Evolutionary conservation across 305 asterid genomes (phyloP), one percentile per base, ranked within the genome.

Genomic region (Fraxinus ornus): DNA sequence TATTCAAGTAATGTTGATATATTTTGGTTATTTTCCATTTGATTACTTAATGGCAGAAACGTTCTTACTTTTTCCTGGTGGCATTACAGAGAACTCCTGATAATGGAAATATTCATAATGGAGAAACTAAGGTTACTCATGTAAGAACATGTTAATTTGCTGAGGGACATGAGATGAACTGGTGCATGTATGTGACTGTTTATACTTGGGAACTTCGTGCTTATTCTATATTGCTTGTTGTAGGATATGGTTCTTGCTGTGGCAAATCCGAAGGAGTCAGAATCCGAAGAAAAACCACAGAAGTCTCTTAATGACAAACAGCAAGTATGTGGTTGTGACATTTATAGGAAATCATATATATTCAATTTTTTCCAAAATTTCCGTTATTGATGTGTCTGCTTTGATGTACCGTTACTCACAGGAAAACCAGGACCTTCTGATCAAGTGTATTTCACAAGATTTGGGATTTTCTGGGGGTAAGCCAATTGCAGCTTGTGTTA

Each of bases 361-460:
- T 57, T 57, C 68, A 57, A 57, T 57, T 57, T 57, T 57, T 55
- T 19, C 68, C 68, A 26, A 66, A 64, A 66, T 66, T 22, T 26
- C 36, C 8, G 4, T 10, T 64, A 9, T 66, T 26, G 36, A 66
- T 10, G 15, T 5, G 19, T 83, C 64, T 64, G 44, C 79, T 84
- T 80, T 79, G 75, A 75, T 78, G 49, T 89, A 55, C 74, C 89
- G 84, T 83, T 21, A 75, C 83, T 83, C 72, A 55, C 91, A 97
- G 99, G 99, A 95, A 90, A 95, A 93, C 91, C 99, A 97, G 83
- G 99, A 95, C 86, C 86, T 97, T 86, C 89, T 97, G 83, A 89
- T 97, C 91, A 93, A 93, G 90, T 93, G 98, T 81, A 94, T 97
- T 84, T 87, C 99, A 37, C 95, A 95, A 90, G 98, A 97, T 89